Percentiles rank a stretch among this genome's conserved stretches.
Conservation (phyloP, 169 alveolate genomes). For the Babesia divergens region DNA sequence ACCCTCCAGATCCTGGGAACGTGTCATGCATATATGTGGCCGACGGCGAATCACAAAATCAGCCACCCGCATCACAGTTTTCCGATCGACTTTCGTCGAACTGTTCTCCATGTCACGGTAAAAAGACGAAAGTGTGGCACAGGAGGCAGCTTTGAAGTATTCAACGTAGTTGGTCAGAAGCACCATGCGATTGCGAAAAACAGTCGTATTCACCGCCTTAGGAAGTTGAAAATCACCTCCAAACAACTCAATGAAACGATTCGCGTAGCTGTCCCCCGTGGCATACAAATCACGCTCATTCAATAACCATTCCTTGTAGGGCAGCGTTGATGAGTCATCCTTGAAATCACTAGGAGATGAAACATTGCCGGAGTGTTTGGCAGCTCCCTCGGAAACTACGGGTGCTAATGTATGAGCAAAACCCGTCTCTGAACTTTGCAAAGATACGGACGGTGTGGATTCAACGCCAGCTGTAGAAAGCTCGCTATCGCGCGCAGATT, state of each 20-base stretch:
- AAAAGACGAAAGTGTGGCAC: conserved; percentile 10
- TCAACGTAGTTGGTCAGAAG: conserved; percentile 35
- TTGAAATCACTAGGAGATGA: background rate
- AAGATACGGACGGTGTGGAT: too few relatives aligned
- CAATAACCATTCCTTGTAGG: conserved; percentile 7
- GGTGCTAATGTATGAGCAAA: too few relatives aligned
- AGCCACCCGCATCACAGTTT: conserved; percentile 38
- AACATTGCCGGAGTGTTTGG: too few relatives aligned
- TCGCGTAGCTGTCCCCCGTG: conserved; percentile 1
- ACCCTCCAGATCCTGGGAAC: conserved; percentile 30
- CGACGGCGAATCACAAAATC: background rate
- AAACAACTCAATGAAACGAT: conserved; percentile 23
- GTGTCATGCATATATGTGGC: background rate
- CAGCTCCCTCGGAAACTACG: too few relatives aligned
- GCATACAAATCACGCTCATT: background rate
- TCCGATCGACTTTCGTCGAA: conserved; percentile 41
- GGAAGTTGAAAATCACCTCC: conserved; percentile 19
- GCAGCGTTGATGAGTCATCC: background rate
- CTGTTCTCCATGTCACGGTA: conserved; percentile 27
- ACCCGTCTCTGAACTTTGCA: too few relatives aligned
- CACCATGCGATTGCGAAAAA: conserved; percentile 55
- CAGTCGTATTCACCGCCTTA: conserved; percentile 19
- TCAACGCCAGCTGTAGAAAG: too few relatives aligned
- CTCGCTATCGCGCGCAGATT: too few relatives aligned
- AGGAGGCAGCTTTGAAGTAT: conserved; percentile 45